A percentile compares a stretch with the other conserved stretches of the same genome.
Evolutionary conservation across 768 basidiomycete species (phyloP).

Genomic region (Omphalotus guepiniiformis): DNA sequence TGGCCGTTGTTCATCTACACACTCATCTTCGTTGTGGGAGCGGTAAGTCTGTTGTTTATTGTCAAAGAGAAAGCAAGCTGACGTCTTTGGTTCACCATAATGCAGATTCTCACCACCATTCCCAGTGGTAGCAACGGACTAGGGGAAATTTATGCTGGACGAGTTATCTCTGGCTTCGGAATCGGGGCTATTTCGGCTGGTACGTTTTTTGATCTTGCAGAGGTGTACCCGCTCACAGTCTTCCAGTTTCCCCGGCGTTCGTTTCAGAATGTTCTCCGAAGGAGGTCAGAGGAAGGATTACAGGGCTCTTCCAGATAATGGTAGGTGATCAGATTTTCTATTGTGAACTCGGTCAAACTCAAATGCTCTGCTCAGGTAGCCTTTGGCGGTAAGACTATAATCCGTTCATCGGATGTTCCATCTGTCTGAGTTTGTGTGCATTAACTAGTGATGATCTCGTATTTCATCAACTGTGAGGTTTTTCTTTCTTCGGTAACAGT

Average conservation of each 20-base stretch:
- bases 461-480: constrained; percentile 70
- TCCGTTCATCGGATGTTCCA: too few relatives aligned
- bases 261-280: constrained; percentile 88
- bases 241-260: constrained; percentile 64
- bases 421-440: constrained; percentile 59
- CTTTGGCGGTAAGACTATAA: too few relatives aligned
- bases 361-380: too few relatives aligned
- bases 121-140: constrained; percentile 55
- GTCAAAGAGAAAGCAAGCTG: not conserved
- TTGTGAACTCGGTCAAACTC: too few relatives aligned
- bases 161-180: constrained; percentile 75
- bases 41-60: constrained; percentile 37
- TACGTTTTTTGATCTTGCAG: too few relatives aligned
- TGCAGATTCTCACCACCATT: constrained; percentile 61
- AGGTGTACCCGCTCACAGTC: not conserved
- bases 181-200: constrained; percentile 69
- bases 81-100: not conserved
- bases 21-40: constrained; percentile 66
- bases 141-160: constrained; percentile 71
- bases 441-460: constrained; percentile 39
- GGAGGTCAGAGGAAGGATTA: constrained; percentile 79
- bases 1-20: constrained; percentile 60
- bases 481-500: constrained; percentile 30
- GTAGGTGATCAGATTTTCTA: too few relatives aligned
- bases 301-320: constrained; percentile 84